Evolutionary conservation across 768 basidiomycete genomes (phyloP), one percentile per base, ranked within the genome.

Genomic region (Lentinus tigrinus): DNA sequence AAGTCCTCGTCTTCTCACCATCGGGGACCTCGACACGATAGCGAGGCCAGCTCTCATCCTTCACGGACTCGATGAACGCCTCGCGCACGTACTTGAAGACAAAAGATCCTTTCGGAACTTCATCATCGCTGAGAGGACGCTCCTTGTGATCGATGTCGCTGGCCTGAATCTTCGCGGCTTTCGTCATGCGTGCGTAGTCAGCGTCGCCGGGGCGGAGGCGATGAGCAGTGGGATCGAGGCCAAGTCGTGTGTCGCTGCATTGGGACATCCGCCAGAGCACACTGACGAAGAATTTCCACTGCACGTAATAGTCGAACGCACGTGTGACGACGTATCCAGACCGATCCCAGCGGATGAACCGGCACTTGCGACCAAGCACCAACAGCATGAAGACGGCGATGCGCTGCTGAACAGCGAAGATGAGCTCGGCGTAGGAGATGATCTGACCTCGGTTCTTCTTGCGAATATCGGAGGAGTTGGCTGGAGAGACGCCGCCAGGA

Each of bases 361-460:
- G 54, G 43, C 48, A 54, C 3, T 10, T 6, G 14, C 53, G 52
- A 11, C 58, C 58, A 26, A 55, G 27, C 28, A 60, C 36, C 3
- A 60, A 16, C 21, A 60, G 52, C 40, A 51, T 54, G 42, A 51
- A 50, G 31, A 60, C 40, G 1, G 47, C 47, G 13, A 31, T 44
- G 26, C 53, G 58, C 4, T 60, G 58, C n/a, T 60, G 58, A 21
- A 34, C 19, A 27, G n/a, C 31, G 36, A 60, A 51, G 24, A 60
- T 14, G 6, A 38, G 21, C 27, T 60, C 53, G 8, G 53, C 58
- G 43, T 55, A 47, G 2, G 26, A 14, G 26, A 51, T 60, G 49
- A 55, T 37, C 27, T 55, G 53, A 7, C 39, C 53, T 10, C 52
- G 52, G 16, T 27, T 53, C 14, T 26, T 6, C 19, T 40, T 40